Evolutionary conservation across 768 basidiomycete species (phyloP), one percentile per base, ranked within the genome.

Genomic region (Hebeloma cylindrosporum): DNA sequence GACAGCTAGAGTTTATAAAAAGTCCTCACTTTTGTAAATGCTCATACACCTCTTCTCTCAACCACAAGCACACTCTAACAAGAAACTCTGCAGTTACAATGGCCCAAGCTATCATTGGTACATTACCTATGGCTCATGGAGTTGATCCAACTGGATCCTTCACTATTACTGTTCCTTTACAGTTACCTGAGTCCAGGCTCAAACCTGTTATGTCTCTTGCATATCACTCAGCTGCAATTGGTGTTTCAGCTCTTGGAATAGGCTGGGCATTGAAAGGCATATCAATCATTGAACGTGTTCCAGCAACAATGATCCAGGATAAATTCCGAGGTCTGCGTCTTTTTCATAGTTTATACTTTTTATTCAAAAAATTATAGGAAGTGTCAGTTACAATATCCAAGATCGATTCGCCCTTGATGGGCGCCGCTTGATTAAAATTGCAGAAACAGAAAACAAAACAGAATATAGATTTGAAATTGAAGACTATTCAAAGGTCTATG

Each of bases 381-480:
- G 16, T 1, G 16, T 41, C 16, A 16, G 17, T 4, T 41, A 41
- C 11, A 30, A 29, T 41, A 7, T 7, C 9, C 16, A 41, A 3
- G 40, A 30, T 21, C 40, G 40, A 17, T 41, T 41, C 26, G 40
- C 40, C 8, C 40, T 41, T 13, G 40, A 41, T 18, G 40, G 40
- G 5, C 40, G 13, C 26, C 40, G 40, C 9, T 28, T 41, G 7
- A 41, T 41, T 11, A 25, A 30, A 22, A 28, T 41, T 20, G 28
- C 4, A 6, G n/a, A 23, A 7, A 27, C 23, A 8, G 27, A 30
- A 16, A 3, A 11, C 22, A 38, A 38, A 7, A 38, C 21, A 16
- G 27, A 41, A 41, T 41, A 41, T 41, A 5, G 40, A 41, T 41
- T 41, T n/a, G 40, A 41, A 29, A 18, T 41, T 21, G 40, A 41